phyloP scores from a whole-genome alignment of 805 yeast species.

The Citeromyces nyonsensis region DNA sequence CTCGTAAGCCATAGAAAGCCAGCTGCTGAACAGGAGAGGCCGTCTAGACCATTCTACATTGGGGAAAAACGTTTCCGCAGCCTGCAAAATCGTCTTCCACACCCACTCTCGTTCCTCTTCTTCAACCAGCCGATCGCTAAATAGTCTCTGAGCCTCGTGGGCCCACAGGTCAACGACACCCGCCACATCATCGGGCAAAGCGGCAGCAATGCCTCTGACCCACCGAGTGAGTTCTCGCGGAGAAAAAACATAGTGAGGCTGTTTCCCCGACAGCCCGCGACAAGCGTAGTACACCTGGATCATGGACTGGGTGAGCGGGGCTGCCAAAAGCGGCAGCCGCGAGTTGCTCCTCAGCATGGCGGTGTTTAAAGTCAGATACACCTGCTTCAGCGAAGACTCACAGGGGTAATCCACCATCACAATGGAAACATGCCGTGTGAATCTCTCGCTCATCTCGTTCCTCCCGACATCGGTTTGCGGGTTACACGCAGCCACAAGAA shows the following conservation, averaged over 20 bases:
- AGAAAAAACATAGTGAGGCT: constrained; percentile 56
- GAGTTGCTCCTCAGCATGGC: constrained; percentile 52
- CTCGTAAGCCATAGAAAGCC: constrained; percentile 54
- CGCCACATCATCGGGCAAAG: constrained; percentile 11
- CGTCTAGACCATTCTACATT: constrained; percentile 18
- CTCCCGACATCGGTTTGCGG: constrained; percentile 79
- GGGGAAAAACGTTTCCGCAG: constrained; percentile 27
- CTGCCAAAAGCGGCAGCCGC: constrained; percentile 34
- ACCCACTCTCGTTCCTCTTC: constrained; percentile 35
- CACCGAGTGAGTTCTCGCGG: constrained; percentile 90
- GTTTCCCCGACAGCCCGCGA: constrained; percentile 16
- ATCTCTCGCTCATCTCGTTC: constrained; percentile 34
- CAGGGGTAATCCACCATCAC: constrained; percentile 76
- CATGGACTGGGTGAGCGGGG: constrained; percentile 47
- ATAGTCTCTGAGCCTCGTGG: constrained; percentile 69
- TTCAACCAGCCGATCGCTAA: constrained; percentile 52
- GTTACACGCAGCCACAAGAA: constrained; percentile 92
- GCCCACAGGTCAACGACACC: constrained; percentile 36
- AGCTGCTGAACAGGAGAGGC: constrained; percentile 57
- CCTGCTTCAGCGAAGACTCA: constrained; percentile 38
- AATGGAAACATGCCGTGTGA: constrained; percentile 50
- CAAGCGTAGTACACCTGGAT: constrained; percentile 42
- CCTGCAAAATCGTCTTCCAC: constrained; percentile 14
- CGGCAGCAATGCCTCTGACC: constrained; percentile 58
- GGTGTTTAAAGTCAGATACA: constrained; percentile 41